Percentiles rank a stretch among this genome's conserved stretches.
Conservation (phyloP, 345 rosid species). For the Brassica napus region Da-Ae NC_063434.1:2204001-2204500, state of each 20-base stretch:
- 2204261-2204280: background rate
- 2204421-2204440: constrained; percentile 74
- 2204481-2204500: background rate
- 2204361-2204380: constrained; percentile 75
- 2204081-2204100: background rate
- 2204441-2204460: background rate
- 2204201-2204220: constrained; percentile 5
- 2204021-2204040: background rate
- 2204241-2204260: constrained; percentile 1
- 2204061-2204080: background rate
- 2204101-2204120: background rate
- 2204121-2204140: background rate
- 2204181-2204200: background rate
- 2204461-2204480: background rate
- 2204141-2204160: background rate
- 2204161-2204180: background rate
- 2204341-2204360: constrained; percentile 68
- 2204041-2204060: background rate
- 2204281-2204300: constrained; percentile 6
- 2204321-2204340: constrained; percentile 77
- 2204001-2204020: constrained; percentile 34
- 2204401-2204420: constrained; percentile 81
- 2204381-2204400: constrained; percentile 81
- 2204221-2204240: background rate
- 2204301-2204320: constrained; percentile 69